A percentile compares a stretch with the other conserved stretches of the same genome.
Conservation (phyloP, 768 basidiomycete genomes). For the Termitomyces sp. region DNA sequence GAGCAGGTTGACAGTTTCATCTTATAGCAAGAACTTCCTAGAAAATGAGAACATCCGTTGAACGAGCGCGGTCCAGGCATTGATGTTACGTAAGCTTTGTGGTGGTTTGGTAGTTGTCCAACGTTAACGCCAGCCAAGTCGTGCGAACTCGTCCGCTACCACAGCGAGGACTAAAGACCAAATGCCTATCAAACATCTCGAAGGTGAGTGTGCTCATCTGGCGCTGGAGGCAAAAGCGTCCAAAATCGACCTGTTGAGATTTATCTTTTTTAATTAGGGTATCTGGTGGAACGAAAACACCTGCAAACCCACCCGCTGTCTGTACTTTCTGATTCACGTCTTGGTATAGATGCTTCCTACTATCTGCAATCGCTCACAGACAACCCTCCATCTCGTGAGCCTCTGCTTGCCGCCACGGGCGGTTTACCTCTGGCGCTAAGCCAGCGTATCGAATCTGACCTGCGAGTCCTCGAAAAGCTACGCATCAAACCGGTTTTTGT, state of each 20-base stretch:
- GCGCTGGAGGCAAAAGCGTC: background rate
- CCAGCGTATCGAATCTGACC: conserved; percentile 84
- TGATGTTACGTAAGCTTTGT: conserved; percentile 17
- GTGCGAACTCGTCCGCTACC: conserved; percentile 21
- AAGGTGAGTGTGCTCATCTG: conserved; percentile 46
- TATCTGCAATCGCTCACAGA: conserved; percentile 81
- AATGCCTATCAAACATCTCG: conserved; percentile 83
- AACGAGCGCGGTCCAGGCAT: background rate
- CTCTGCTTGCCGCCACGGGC: conserved; percentile 90
- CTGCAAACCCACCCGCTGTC: conserved; percentile 75
- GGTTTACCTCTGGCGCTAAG: conserved; percentile 89
- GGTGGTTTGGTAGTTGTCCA: conserved; percentile 17
- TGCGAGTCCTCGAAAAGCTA: conserved; percentile 83
- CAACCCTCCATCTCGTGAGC: conserved; percentile 74
- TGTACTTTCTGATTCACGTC: conserved; percentile 82
- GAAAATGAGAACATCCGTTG: too few species aligned
- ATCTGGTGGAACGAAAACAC: conserved; percentile 85
- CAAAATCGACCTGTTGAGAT: conserved; percentile 4
- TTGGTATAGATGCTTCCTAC: conserved; percentile 94
- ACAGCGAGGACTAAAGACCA: conserved; percentile 17
- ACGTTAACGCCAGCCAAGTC: conserved; percentile 29
- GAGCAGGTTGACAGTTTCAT: background rate
- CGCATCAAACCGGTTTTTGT: conserved; percentile 99
- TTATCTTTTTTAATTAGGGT: conserved; percentile 43
- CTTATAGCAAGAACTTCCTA: background rate